Evolutionary conservation across 2,329 filamentous ascomycete species (phyloP), one percentile per base, ranked within the genome.

Genomic region (Colletotrichum brevisporum): DNA sequence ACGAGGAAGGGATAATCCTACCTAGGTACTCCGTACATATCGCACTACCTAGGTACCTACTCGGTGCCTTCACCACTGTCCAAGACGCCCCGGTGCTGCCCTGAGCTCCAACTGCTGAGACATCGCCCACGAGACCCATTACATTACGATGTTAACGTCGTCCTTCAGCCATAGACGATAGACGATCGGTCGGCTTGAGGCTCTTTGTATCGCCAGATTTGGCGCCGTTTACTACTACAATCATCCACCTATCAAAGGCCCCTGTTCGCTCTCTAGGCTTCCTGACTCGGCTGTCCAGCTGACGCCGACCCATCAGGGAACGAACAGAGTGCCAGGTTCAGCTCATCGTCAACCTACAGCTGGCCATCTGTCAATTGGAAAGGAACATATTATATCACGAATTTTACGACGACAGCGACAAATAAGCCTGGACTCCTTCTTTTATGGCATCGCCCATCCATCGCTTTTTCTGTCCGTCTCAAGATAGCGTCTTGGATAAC

Each of bases 241-340:
- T 9, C 41, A 45, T 64, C 63, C 54, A 55, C 54, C 62, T 66
- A 57, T 52, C 61, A 65, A 26, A n/a, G 26, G 21, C 66, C 61
- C 53, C 54, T 58, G 54, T 65, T 68, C 50, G 15, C 15, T 56
- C 55, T 53, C 21, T 31, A 50, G 52, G 55, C 56, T 69, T 67
- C 55, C 67, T 67, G 67, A 61, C 67, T 69, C 67, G 62, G 62
- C 55, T 50, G 56, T 51, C 62, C 45, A 61, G 67, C 62, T 69
- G 62, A 69, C 67, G 56, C n/a, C 36, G 51, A 56, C 51, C 62
- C 61, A 63, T 63, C 26, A 36, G 54, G 45, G 16, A 53, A 50
- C 51, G 45, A 54, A 26, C 31, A 5, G 41, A n/a, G 36, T 39
- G n/a, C 27, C 53, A 27, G 39, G 27, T 51, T 36, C 67, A 52